A percentile compares a stretch with the other conserved stretches of the same genome.
Conservation (phyloP, 2,329 filamentous ascomycete genomes). For the Arachnomyces sp. region DNA sequence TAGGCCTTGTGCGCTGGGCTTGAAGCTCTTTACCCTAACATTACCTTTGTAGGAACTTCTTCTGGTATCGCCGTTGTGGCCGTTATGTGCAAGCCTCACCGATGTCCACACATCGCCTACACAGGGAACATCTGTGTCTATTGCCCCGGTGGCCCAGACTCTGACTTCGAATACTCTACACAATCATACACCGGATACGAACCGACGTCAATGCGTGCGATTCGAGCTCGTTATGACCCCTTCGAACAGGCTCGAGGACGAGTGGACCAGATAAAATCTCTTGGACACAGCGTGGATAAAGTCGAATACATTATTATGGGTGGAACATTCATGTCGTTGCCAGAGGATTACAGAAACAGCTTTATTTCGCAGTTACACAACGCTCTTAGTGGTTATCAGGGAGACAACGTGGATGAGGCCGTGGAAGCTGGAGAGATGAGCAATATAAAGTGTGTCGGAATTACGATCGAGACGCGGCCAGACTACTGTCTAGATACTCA, state of each 20-base stretch:
- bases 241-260: conserved; percentile 94
- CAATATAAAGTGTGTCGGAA: conserved; percentile 94
- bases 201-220: conserved; percentile 96
- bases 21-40: conserved; percentile 8
- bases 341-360: conserved; percentile 78
- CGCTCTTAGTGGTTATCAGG: conserved; percentile 90
- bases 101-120: conserved; percentile 95
- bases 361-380: conserved; percentile 97
- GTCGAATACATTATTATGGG: conserved; percentile 99
- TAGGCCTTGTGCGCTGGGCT: neutral
- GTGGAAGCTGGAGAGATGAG: conserved; percentile 93
- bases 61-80: conserved; percentile 97
- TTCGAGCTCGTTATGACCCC: conserved; percentile 91
- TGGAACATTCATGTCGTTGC: conserved; percentile 95
- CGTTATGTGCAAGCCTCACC: conserved; percentile 98
- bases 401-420: conserved; percentile 87
- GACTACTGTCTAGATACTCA: conserved; percentile 98
- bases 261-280: conserved; percentile 90
- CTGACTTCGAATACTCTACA: conserved; percentile 97
- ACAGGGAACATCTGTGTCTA: conserved; percentile 99
- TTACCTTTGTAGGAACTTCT: conserved; percentile 59
- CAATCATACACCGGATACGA: conserved; percentile 99
- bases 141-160: conserved; percentile 93
- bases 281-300: conserved; percentile 96
- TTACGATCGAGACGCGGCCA: conserved; percentile 94